A percentile compares a stretch with the other conserved stretches of the same genome.
These are phyloP conservation scores for Candida easanensis DNA, from an alignment of 805 yeast species.

Conservation along the genomic window DNA sequence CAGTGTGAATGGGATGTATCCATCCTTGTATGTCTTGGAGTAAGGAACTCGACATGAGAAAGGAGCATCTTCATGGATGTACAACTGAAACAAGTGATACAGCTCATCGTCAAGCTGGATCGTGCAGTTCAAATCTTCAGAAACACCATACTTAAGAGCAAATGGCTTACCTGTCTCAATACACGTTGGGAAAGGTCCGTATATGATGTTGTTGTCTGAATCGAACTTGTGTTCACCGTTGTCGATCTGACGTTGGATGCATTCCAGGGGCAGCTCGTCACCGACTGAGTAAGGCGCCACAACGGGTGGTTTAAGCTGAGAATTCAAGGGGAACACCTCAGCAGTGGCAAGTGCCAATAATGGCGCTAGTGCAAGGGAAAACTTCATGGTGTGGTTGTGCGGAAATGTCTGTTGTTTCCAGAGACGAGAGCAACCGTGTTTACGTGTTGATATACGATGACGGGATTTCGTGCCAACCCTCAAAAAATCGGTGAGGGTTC, in stretches of 20 bases:
- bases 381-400: slow-evolving; percentile 3
- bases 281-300: slow-evolving; percentile 31
- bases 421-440: not conserved
- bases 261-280: slow-evolving; percentile 48
- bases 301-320: slow-evolving; percentile 16
- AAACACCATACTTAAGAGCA: slow-evolving; percentile 47
- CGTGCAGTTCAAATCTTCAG: slow-evolving; percentile 56
- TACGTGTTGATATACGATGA: too few species aligned
- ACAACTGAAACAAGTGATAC: slow-evolving; percentile 71
- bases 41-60: slow-evolving; percentile 64
- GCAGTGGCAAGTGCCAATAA: slow-evolving; percentile 5
- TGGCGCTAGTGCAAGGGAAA: not conserved
- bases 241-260: slow-evolving; percentile 68
- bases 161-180: slow-evolving; percentile 62
- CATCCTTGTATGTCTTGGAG: slow-evolving; percentile 34
- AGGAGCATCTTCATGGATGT: slow-evolving; percentile 76
- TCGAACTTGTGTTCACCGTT: slow-evolving; percentile 76
- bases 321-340: slow-evolving; percentile 18
- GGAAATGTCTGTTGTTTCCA: too few species aligned
- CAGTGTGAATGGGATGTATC: slow-evolving; percentile 55
- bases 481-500: too few species aligned
- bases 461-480: too few species aligned
- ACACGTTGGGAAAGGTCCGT: slow-evolving; percentile 58
- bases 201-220: slow-evolving; percentile 51
- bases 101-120: slow-evolving; percentile 58